Evolutionary conservation across 1,139 yeast species (phyloP).

Genomic region (Arxiozyma telluris): DNA sequence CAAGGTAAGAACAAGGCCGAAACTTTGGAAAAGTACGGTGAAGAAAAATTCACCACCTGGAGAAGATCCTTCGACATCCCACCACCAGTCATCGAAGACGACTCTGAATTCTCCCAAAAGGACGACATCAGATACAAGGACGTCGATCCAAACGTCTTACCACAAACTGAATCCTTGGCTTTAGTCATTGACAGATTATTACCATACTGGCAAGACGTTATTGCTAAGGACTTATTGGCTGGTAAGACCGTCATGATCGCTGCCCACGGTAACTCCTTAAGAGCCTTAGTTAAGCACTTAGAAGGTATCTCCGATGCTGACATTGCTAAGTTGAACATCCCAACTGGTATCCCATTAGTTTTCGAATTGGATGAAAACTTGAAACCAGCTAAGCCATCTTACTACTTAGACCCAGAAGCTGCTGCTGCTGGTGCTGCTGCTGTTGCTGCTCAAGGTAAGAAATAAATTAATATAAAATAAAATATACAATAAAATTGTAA

Average conservation of each 20-base stretch:
- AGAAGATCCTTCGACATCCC: slow-evolving; percentile 97
- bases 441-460: slow-evolving; percentile 91
- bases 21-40: slow-evolving; percentile 79
- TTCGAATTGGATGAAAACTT: slow-evolving; percentile 85
- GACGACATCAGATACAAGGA: slow-evolving; percentile 78
- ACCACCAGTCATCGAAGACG: slow-evolving; percentile 80
- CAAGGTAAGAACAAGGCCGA: slow-evolving; percentile 98
- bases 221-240: slow-evolving; percentile 71
- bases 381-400: slow-evolving; percentile 86
- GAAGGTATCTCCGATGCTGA: slow-evolving; percentile 88
- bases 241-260: slow-evolving; percentile 90
- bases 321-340: slow-evolving; percentile 90
- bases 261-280: slow-evolving; percentile 98
- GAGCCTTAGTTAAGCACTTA: slow-evolving; percentile 94
- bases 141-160: slow-evolving; percentile 76
- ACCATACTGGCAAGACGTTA: slow-evolving; percentile 96
- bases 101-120: slow-evolving; percentile 74
- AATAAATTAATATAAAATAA: slow-evolving; percentile 15
- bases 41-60: slow-evolving; percentile 92
- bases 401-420: slow-evolving; percentile 98
- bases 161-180: slow-evolving; percentile 91
- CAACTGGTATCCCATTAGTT: slow-evolving; percentile 98
- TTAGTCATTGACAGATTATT: slow-evolving; percentile 93
- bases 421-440: slow-evolving; percentile 99
- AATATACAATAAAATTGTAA: not conserved